A percentile compares a stretch with the other conserved stretches of the same genome.
Evolutionary conservation across 208 protist genomes (phyloP).

Genomic region (Crithidia sp.): DNA sequence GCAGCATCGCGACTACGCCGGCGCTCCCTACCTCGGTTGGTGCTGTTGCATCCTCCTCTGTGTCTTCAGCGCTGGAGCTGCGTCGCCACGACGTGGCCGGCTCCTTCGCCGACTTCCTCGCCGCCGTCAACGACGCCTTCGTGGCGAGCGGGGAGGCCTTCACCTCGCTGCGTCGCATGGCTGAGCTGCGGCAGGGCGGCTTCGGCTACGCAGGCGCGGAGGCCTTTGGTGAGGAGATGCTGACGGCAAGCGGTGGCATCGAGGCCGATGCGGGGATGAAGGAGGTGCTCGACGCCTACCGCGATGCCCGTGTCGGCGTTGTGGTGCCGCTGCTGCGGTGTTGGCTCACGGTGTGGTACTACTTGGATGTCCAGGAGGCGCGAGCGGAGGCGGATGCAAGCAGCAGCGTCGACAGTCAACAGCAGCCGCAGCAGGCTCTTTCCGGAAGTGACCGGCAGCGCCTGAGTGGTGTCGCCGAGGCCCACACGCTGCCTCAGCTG

Average conservation of each 20-base stretch:
- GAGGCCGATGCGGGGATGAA: slow-evolving; percentile 45
- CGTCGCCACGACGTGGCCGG: slow-evolving; percentile 30
- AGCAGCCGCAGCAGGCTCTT: not conserved
- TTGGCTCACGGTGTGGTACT: slow-evolving; percentile 60
- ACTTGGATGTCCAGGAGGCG: slow-evolving; percentile 29
- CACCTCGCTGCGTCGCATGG: slow-evolving; percentile 71
- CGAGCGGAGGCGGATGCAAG: slow-evolving; percentile 17
- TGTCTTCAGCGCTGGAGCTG: slow-evolving; percentile 3
- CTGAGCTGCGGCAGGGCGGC: slow-evolving; percentile 60
- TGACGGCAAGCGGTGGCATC: slow-evolving; percentile 25
- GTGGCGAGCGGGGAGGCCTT: slow-evolving; percentile 40
- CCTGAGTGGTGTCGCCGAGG: slow-evolving; percentile 24
- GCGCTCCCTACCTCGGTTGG: not conserved
- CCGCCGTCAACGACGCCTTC: slow-evolving; percentile 65
- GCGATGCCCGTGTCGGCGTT: slow-evolving; percentile 63
- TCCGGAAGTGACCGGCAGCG: not conserved
- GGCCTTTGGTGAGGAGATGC: slow-evolving; percentile 45
- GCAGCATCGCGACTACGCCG: not conserved
- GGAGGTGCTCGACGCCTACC: slow-evolving; percentile 70
- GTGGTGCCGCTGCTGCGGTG: slow-evolving; percentile 69
- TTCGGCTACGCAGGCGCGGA: slow-evolving; percentile 43
- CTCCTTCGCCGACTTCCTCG: slow-evolving; percentile 39
- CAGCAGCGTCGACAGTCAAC: not conserved
- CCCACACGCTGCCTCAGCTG: slow-evolving; percentile 53
- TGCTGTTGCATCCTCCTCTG: no score